Evolutionary conservation across 306 rosid genomes (phyloP).

Genomic region (Sicyos edulis): DNA sequence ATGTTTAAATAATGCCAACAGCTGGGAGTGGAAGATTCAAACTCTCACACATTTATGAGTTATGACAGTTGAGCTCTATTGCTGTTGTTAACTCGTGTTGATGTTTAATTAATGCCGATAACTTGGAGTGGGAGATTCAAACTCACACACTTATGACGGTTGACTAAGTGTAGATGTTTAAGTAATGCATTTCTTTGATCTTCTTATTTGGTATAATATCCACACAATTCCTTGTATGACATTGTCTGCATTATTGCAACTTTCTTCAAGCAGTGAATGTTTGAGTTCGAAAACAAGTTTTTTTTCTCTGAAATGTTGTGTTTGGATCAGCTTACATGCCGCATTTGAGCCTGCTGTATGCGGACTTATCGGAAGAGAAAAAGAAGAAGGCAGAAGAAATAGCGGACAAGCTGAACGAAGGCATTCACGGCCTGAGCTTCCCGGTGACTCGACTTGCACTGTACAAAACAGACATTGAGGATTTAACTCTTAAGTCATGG

Average conservation of each 20-base stretch:
- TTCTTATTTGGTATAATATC: neutral
- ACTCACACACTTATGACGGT: no score
- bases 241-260: neutral
- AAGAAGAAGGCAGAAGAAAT: conserved; percentile 57
- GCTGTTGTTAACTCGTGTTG: no score
- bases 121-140: no score
- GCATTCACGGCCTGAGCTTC: conserved; percentile 48
- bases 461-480: conserved; percentile 69
- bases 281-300: no score
- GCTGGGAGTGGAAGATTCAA: no score
- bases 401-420: conserved; percentile 43
- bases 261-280: neutral
- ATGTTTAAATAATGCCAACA: no score
- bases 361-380: conserved; percentile 59
- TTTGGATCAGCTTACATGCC: conserved; percentile 61
- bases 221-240: neutral
- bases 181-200: no score
- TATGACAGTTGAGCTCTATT: no score
- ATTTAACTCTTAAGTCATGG: conserved; percentile 72
- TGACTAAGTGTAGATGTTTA: no score
- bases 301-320: neutral
- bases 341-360: conserved; percentile 73
- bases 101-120: no score
- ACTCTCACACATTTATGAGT: no score
- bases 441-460: conserved; percentile 57